phyloP scores from a whole-genome alignment of 345 rosid genomes.

The Arabidopsis thaliana region DNA sequence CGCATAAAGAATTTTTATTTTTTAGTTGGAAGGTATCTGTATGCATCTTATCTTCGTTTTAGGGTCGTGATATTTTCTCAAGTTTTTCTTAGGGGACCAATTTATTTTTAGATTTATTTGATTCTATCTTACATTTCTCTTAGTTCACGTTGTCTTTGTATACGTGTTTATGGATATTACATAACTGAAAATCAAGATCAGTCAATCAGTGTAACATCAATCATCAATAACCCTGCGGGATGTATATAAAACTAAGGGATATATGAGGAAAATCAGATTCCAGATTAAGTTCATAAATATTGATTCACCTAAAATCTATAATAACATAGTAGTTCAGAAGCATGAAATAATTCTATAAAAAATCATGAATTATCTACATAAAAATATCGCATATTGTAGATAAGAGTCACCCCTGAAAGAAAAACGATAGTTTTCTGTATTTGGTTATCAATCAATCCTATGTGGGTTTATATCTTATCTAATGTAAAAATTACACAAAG shows the following conservation, averaged over 20 bases:
- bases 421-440: background rate
- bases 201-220: background rate
- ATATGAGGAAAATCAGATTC: background rate
- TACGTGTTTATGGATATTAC: constrained; percentile 22
- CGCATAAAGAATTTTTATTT: background rate
- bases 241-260: no score
- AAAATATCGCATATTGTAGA: constrained; percentile 4
- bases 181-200: constrained; percentile 20
- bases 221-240: background rate
- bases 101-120: constrained; percentile 28
- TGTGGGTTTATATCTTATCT: constrained; percentile 1
- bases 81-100: constrained; percentile 12
- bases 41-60: constrained; percentile 42
- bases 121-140: constrained; percentile 16
- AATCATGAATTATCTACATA: background rate
- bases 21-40: background rate
- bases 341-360: background rate
- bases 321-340: background rate
- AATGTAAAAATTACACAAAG: background rate
- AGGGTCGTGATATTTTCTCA: constrained; percentile 29
- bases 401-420: background rate
- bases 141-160: background rate
- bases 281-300: background rate
- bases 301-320: background rate
- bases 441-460: background rate